These are phyloP conservation scores for Parasitella parasitica DNA, from an alignment of 371 early-diverging fungal genomes.

Conservation along the genomic window DNA sequence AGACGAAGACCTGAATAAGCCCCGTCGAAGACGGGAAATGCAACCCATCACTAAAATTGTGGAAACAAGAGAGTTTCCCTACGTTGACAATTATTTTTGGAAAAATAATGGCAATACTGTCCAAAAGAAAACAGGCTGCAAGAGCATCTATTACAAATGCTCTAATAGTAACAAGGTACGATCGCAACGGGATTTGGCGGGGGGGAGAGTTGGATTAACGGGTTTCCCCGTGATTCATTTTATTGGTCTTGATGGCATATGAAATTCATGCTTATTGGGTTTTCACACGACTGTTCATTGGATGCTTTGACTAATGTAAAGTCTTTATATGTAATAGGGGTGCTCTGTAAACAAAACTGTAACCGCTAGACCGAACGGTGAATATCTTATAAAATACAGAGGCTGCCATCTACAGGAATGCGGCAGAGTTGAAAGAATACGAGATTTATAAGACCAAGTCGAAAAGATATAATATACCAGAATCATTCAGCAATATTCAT, in stretches of 20 bases:
- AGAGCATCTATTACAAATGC: slow-evolving; percentile 61
- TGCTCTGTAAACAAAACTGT: slow-evolving; percentile 68
- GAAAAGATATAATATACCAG: not conserved
- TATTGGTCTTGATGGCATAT: slow-evolving; percentile 20
- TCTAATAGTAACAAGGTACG: slow-evolving; percentile 43
- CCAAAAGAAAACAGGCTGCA: slow-evolving; percentile 63
- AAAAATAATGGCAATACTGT: slow-evolving; percentile 61
- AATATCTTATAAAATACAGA: slow-evolving; percentile 62
- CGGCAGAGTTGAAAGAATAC: slow-evolving; percentile 44
- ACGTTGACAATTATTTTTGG: slow-evolving; percentile 60
- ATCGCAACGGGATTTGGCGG: slow-evolving; percentile 27
- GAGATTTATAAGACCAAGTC: slow-evolving; percentile 29
- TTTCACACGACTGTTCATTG: slow-evolving; percentile 19
- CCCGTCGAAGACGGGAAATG: slow-evolving; percentile 60
- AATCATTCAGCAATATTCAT: not conserved
- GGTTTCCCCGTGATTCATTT: slow-evolving; percentile 23
- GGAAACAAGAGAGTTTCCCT: slow-evolving; percentile 59
- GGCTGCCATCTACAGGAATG: slow-evolving; percentile 61
- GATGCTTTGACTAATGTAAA: not conserved
- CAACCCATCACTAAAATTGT: slow-evolving; percentile 66
- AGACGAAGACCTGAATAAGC: slow-evolving; percentile 8
- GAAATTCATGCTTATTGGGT: slow-evolving; percentile 36
- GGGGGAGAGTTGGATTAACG: slow-evolving; percentile 15
- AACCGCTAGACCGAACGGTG: slow-evolving; percentile 57
- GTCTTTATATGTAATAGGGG: slow-evolving; percentile 27